A percentile compares a stretch with the other conserved stretches of the same genome.
These are phyloP conservation scores for Hyaloscypha variabilis DNA, from an alignment of 495 filamentous ascomycete genomes.

Conservation along the genomic window DNA sequence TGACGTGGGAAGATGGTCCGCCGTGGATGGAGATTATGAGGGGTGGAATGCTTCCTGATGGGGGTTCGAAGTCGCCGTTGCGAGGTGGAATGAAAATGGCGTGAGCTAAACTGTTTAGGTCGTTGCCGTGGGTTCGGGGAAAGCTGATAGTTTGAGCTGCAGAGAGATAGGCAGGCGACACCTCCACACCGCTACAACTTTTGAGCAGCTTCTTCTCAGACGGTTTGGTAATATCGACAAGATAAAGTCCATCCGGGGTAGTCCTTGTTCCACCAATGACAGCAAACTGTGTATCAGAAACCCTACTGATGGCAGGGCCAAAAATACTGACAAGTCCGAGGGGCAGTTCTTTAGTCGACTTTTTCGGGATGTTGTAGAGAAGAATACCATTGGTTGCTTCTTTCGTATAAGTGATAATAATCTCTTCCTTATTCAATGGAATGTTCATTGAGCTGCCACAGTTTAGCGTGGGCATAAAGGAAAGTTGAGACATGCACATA, in stretches of 20 bases:
- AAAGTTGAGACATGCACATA: constrained; percentile 9
- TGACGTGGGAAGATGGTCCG: constrained; percentile 45
- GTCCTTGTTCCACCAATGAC: constrained; percentile 2
- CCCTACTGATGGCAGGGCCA: background rate
- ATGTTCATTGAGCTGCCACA: constrained; percentile 11
- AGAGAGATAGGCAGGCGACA: constrained; percentile 38
- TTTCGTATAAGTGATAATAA: constrained; percentile 12
- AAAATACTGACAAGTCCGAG: constrained; percentile 11
- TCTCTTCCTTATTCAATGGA: background rate
- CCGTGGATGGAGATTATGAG: constrained; percentile 50
- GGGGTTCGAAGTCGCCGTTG: constrained; percentile 41
- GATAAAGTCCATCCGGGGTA: constrained; percentile 18
- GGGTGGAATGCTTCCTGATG: constrained; percentile 39
- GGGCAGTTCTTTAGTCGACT: background rate
- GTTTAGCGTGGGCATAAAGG: background rate
- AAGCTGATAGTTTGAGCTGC: constrained; percentile 39
- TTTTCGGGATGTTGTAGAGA: constrained; percentile 5
- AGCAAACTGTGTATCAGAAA: constrained; percentile 16
- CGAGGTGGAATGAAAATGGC: constrained; percentile 47
- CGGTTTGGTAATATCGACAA: constrained; percentile 16
- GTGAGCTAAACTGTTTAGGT: constrained; percentile 33
- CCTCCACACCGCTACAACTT: constrained; percentile 1
- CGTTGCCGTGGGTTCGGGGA: constrained; percentile 32
- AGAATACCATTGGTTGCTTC: constrained; percentile 15
- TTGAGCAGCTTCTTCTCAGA: constrained; percentile 18